Evolutionary conservation across 73 alveolate species (phyloP).

Genomic region (Effrenium voratum): DNA sequence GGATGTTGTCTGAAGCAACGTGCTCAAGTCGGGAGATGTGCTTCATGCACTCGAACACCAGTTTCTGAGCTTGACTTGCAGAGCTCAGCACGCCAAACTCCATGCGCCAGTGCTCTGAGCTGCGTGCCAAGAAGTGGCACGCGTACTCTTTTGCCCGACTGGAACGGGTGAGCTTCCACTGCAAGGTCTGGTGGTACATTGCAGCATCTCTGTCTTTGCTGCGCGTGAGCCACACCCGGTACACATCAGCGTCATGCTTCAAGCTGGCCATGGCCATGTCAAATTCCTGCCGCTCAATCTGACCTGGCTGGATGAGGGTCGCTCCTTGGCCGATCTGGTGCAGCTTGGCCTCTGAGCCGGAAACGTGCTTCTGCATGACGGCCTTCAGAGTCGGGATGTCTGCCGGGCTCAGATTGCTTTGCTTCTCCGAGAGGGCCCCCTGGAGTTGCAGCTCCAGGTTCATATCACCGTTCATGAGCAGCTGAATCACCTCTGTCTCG

Average conservation of each 20-base stretch:
- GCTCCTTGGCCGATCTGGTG: background rate
- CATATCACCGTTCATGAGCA: background rate
- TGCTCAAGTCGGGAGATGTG: background rate
- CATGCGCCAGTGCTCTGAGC: background rate
- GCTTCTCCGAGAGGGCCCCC: background rate
- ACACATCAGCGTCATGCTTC: background rate
- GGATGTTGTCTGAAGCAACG: background rate
- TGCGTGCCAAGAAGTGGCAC: background rate
- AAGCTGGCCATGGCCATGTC: background rate
- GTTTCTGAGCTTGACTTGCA: background rate
- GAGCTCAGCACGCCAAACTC: background rate
- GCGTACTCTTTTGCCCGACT: background rate
- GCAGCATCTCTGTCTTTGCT: background rate
- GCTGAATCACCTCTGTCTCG: background rate
- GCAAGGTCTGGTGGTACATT: background rate
- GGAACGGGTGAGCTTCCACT: background rate
- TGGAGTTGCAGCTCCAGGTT: background rate
- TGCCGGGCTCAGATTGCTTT: background rate
- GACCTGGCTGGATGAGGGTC: background rate
- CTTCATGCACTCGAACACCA: background rate
- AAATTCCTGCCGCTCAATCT: background rate
- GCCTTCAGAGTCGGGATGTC: background rate
- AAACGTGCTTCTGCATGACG: background rate
- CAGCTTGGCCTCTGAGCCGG: background rate
- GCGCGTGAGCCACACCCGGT: background rate